Evolutionary conservation across 139 green algal species (phyloP), one percentile per base, ranked within the genome.

Genomic region (Ettlia oleoabundans): DNA sequence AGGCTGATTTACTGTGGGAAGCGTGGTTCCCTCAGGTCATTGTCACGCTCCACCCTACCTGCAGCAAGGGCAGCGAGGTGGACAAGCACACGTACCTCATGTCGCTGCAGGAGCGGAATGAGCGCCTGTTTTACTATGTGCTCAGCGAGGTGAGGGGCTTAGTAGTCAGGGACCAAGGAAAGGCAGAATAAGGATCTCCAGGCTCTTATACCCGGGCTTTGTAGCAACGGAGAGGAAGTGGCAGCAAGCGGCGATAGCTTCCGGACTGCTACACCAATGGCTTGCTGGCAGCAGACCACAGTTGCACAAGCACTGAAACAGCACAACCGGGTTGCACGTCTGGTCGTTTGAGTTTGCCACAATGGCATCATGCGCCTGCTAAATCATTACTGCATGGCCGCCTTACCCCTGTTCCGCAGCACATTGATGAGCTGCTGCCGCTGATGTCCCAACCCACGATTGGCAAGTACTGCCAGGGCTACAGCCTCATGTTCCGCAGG

Each of bases 121-220:
- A 98, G 86, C 86, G 91, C 22, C 91, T 98, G 0, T 98, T 96
- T 88, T 95, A 95, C 88, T 86, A 93, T 18, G 93, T 98, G 61
- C 85, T 98, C 47, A 69, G 88, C 65, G 53, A 80, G 73, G 73
- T 80, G 52, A 65, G 55, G 47, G 22, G n/a, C 13, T 41, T 19
- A 42, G 52, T 30, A n/a, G n/a, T n/a, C n/a, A n/a, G n/a, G n/a
- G n/a, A n/a, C n/a, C n/a, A n/a, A n/a, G n/a, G n/a, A n/a, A n/a
- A n/a, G n/a, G n/a, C n/a, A n/a, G n/a, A n/a, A n/a, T n/a, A n/a
- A n/a, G n/a, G n/a, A n/a, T n/a, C n/a, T n/a, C n/a, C n/a, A n/a
- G n/a, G n/a, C n/a, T n/a, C n/a, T n/a, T n/a, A n/a, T n/a, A n/a
- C n/a, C n/a, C n/a, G n/a, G n/a, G n/a, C n/a, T n/a, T n/a, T n/a